Conservation (phyloP, 2,329 filamentous ascomycete species). For the Colletotrichum truncatum region DNA sequence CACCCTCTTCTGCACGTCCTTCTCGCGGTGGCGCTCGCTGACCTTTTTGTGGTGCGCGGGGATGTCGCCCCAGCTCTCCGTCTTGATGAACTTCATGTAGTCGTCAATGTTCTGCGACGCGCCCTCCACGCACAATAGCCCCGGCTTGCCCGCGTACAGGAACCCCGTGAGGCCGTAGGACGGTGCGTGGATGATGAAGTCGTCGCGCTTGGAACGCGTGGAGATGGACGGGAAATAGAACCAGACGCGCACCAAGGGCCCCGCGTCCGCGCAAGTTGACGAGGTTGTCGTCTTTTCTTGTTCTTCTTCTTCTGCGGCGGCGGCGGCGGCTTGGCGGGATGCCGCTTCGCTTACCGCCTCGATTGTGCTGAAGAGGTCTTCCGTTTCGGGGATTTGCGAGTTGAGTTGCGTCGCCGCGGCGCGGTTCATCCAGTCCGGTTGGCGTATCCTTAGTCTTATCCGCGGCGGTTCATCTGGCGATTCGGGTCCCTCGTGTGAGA, state of each 20-base stretch:
- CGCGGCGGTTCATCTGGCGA: constrained; percentile 45
- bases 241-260: constrained; percentile 61
- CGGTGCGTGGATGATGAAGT: constrained; percentile 63
- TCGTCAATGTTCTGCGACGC: constrained; percentile 57
- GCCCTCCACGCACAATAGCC: constrained; percentile 62
- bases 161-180: constrained; percentile 65
- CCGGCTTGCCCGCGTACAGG: constrained; percentile 68
- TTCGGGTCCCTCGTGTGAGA: constrained; percentile 31
- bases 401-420: constrained; percentile 51
- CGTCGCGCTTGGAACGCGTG: constrained; percentile 66
- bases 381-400: constrained; percentile 46
- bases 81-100: constrained; percentile 72
- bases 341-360: constrained; percentile 52
- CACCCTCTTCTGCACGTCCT: constrained; percentile 39
- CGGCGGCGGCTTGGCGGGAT: not conserved
- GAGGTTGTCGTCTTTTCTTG: too few relatives aligned
- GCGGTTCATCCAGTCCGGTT: constrained; percentile 62
- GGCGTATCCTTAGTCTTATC: constrained; percentile 52
- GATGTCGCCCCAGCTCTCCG: constrained; percentile 70
- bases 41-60: constrained; percentile 71
- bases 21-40: constrained; percentile 61
- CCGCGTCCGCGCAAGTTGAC: not conserved
- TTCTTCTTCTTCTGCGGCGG: too few relatives aligned
- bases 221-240: constrained; percentile 72
- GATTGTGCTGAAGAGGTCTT: constrained; percentile 55